Conservation (phyloP, 306 rosid genomes). For the Biancaea sappan region DNA sequence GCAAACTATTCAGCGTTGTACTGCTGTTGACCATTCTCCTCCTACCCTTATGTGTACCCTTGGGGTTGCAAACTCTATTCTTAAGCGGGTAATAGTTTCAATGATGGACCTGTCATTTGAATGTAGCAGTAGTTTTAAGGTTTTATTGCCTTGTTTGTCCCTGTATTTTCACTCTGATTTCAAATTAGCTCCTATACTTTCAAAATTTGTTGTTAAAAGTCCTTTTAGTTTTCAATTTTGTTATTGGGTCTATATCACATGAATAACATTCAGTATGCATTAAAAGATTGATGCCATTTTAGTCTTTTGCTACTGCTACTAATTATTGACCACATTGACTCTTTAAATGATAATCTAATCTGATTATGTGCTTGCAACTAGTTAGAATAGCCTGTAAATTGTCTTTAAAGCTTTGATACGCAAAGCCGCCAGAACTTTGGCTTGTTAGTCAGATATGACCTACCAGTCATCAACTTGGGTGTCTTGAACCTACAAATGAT, state of each 20-base stretch:
- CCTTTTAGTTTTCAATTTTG: neutral
- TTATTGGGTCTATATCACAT: neutral
- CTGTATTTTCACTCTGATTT: neutral
- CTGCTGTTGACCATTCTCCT: constrained; percentile 89
- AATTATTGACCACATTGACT: neutral
- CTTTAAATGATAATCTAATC: neutral
- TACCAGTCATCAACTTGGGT: too few relatives aligned
- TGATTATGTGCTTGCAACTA: neutral
- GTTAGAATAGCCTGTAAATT: neutral
- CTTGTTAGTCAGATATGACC: too few relatives aligned
- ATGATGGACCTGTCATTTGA: constrained; percentile 10
- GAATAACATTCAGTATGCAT: neutral
- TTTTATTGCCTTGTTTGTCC: neutral
- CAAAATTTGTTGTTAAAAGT: neutral
- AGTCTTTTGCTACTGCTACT: neutral
- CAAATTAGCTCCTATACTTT: neutral
- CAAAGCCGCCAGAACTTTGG: neutral
- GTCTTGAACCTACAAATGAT: neutral
- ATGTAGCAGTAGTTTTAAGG: neutral
- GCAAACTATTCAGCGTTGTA: constrained; percentile 96
- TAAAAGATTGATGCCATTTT: neutral
- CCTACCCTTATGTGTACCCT: constrained; percentile 99
- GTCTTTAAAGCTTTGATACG: too few relatives aligned
- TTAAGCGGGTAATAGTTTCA: constrained; percentile 66
- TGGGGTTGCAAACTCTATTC: constrained; percentile 90